Evolutionary conservation across 257 asterid species (phyloP).

Genomic region (Penstemon davidsonii): DNA sequence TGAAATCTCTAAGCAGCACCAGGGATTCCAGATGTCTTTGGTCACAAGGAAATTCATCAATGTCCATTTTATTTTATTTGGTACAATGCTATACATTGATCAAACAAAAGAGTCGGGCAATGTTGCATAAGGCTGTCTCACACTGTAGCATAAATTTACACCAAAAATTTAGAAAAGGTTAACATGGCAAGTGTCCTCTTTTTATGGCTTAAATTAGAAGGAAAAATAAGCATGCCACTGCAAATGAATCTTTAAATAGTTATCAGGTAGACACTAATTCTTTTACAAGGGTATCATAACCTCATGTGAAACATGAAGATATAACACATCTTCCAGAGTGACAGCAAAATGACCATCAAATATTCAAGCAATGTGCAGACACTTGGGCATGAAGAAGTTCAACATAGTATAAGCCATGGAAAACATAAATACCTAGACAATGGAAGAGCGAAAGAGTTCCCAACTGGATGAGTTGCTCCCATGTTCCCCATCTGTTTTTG

Average conservation of each 20-base stretch:
- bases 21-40: too few relatives aligned
- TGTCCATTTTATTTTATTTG: too few relatives aligned
- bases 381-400: not conserved
- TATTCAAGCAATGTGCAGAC: not conserved
- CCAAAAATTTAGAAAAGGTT: too few relatives aligned
- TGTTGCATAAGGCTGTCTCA: too few relatives aligned
- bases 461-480: conserved; percentile 17
- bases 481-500: conserved; percentile 62
- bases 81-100: not conserved
- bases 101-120: not conserved
- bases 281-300: too few relatives aligned
- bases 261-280: not conserved
- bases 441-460: conserved; percentile 53
- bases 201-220: too few relatives aligned
- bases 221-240: not conserved
- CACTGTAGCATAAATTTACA: too few relatives aligned
- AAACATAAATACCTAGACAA: conserved; percentile 52
- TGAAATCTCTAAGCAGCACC: too few relatives aligned
- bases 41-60: too few relatives aligned
- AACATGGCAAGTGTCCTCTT: not conserved
- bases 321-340: not conserved
- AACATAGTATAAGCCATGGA: conserved; percentile 10
- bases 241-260: not conserved
- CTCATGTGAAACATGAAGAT: too few relatives aligned
- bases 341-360: not conserved